A percentile compares a stretch with the other conserved stretches of the same genome.
These are phyloP conservation scores for Aspergillus sp. DNA, from an alignment of 2,329 filamentous ascomycete genomes.

Conservation along the genomic window DNA sequence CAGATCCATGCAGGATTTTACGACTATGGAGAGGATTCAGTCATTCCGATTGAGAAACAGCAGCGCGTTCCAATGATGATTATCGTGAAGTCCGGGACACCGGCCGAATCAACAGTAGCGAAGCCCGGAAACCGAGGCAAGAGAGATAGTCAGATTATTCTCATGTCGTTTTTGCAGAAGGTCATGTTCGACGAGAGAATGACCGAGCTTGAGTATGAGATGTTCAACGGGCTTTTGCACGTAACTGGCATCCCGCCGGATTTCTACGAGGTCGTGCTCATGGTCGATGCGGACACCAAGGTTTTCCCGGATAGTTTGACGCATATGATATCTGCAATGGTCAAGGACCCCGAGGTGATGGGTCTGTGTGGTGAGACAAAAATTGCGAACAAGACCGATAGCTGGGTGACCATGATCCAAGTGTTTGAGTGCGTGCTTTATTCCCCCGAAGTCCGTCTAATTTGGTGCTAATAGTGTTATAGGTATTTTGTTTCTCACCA, in stretches of 20 bases:
- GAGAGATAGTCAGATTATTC: slow-evolving; percentile 96
- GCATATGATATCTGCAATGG: slow-evolving; percentile 99
- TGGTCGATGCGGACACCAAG: slow-evolving; percentile 99
- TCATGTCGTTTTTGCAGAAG: slow-evolving; percentile 99
- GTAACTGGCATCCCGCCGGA: slow-evolving; percentile 97
- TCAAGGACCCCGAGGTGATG: slow-evolving; percentile 99
- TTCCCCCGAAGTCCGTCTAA: neutral
- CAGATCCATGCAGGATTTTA: slow-evolving; percentile 98
- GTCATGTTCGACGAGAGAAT: slow-evolving; percentile 99
- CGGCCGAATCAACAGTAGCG: slow-evolving; percentile 73
- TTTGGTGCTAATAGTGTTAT: neutral
- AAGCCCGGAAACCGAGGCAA: slow-evolving; percentile 98
- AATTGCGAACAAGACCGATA: slow-evolving; percentile 95
- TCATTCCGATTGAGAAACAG: slow-evolving; percentile 80
- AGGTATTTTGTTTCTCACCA: slow-evolving; percentile 97
- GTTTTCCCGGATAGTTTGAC: slow-evolving; percentile 98
- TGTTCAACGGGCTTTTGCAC: slow-evolving; percentile 99
- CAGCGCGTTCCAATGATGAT: slow-evolving; percentile 98
- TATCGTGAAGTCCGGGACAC: slow-evolving; percentile 92
- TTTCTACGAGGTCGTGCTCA: slow-evolving; percentile 96
- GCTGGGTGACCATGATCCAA: slow-evolving; percentile 96
- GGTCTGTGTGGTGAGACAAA: slow-evolving; percentile 98
- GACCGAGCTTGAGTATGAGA: slow-evolving; percentile 98
- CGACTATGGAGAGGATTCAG: slow-evolving; percentile 81
- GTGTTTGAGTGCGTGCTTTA: slow-evolving; percentile 73